Evolutionary conservation across 352 stramenopile species (phyloP), one percentile per base, ranked within the genome.

Genomic region (Ophiocytium majus): DNA sequence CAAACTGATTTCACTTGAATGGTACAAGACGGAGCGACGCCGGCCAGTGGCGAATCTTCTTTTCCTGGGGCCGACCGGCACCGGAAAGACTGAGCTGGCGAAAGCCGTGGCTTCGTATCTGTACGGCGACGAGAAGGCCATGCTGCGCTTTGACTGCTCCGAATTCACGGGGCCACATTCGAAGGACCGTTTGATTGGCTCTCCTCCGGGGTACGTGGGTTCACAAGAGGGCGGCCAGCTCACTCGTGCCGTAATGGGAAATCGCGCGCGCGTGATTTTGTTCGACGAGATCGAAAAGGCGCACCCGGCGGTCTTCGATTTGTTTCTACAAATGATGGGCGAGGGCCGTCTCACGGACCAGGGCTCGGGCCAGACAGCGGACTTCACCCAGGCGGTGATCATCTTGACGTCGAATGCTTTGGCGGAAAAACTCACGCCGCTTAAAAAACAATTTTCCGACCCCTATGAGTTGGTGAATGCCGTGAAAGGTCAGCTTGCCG

Each of bases 221-320:
- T 23, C 35, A 19, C 31, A 79, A 49, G 71, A 79, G 49, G 71
- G 71, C 49, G 71, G 71, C 17, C 71, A 79, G 10, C 49, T 79
- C 32, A 98, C 95, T 0, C 94, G 98, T 78, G 94, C 94, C 9
- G 92, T 97, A 9, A 91, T 93, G 66, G 91, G 94, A 63, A 90
- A 91, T 23, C 94, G 94, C 17, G 97, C 98, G 88, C 93, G 94
- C 85, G 94, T 98, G 0, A 90, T 98, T 37, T 89, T 98, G 0
- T 95, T 98, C 75, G 95, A 98, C 86, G 95, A 98, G 90, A 94
- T 98, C 83, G 95, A 98, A 83, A 98, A 98, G 89, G 95, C 94
- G 5, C 96, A 99, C 85, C 90, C 89, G 31, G 95, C 98, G 84
- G 95, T 98, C 33, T 94, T 95, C 76, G 98, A 98, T 88, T 93